Evolutionary conservation across 768 basidiomycete species (phyloP).

Genomic region (Rhizopogon salebrosus): DNA sequence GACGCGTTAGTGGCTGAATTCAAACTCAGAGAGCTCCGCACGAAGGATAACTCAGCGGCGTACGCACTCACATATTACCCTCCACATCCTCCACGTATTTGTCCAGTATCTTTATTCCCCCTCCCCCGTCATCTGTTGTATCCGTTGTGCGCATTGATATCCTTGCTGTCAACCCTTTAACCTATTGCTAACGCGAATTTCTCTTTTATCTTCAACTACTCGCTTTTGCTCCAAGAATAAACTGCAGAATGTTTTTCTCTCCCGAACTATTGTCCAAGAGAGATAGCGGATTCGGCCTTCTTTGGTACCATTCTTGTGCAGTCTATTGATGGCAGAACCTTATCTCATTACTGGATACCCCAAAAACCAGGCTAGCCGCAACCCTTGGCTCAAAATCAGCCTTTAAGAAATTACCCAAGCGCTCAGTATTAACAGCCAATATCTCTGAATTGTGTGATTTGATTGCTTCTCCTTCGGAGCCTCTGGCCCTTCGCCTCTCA

Average conservation of each 20-base stretch:
- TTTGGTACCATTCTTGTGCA: conserved; percentile 50
- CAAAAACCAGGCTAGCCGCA: conserved; percentile 72
- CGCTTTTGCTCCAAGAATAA: not conserved
- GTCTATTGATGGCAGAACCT: not conserved
- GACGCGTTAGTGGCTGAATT: conserved; percentile 5
- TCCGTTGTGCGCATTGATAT: not conserved
- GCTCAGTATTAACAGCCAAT: conserved; percentile 81
- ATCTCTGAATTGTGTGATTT: conserved; percentile 76
- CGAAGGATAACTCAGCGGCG: not conserved
- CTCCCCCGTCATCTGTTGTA: not conserved
- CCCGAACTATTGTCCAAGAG: conserved; percentile 73
- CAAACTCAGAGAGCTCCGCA: conserved; percentile 5
- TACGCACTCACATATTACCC: not conserved
- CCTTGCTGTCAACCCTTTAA: conserved; percentile 3
- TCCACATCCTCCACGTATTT: conserved; percentile 4
- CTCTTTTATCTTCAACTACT: not conserved
- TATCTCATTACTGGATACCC: not conserved
- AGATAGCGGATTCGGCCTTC: conserved; percentile 85
- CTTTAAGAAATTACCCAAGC: conserved; percentile 77
- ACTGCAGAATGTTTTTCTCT: conserved; percentile 73
- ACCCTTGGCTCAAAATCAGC: conserved; percentile 86
- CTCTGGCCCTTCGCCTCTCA: conserved; percentile 80
- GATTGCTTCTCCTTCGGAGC: conserved; percentile 79
- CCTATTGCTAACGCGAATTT: not conserved
- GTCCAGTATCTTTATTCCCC: not conserved